These are phyloP conservation scores for Boletus patriciae DNA, from an alignment of 768 basidiomycete species.

Conservation along the genomic window DNA sequence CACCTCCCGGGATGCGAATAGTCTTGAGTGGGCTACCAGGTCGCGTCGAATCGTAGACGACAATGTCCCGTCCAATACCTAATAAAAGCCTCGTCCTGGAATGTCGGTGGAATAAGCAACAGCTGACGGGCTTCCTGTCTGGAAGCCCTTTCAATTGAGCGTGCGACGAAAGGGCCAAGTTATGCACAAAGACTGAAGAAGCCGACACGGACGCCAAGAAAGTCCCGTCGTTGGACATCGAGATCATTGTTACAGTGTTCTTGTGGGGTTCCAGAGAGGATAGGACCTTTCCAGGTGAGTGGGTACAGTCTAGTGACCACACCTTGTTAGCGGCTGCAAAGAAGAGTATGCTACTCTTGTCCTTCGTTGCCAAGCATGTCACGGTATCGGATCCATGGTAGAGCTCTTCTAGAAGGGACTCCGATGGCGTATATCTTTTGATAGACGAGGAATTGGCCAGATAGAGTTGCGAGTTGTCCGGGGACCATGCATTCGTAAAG, in stretches of 20 bases:
- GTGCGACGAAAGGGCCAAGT: slow-evolving; percentile 54
- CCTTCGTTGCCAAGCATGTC: slow-evolving; percentile 34
- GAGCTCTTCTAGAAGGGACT: slow-evolving; percentile 45
- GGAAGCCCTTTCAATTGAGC: slow-evolving; percentile 56
- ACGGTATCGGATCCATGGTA: slow-evolving; percentile 34
- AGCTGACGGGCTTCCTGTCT: slow-evolving; percentile 38
- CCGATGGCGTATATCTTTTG: slow-evolving; percentile 51
- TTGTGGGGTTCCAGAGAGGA: slow-evolving; percentile 57
- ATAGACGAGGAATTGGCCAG: slow-evolving; percentile 49
- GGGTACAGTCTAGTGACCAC: slow-evolving; percentile 50
- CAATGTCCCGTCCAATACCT: slow-evolving; percentile 48
- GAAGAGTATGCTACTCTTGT: slow-evolving; percentile 43
- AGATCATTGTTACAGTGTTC: slow-evolving; percentile 48
- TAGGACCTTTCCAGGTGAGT: slow-evolving; percentile 38
- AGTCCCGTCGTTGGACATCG: slow-evolving; percentile 57
- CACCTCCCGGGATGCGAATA: slow-evolving; percentile 48
- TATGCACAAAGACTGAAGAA: slow-evolving; percentile 56
- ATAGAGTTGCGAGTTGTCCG: slow-evolving; percentile 55
- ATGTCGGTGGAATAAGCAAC: slow-evolving; percentile 64
- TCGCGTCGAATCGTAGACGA: slow-evolving; percentile 62
- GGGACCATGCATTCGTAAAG: slow-evolving; percentile 47
- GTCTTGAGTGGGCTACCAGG: slow-evolving; percentile 56
- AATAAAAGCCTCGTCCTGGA: slow-evolving; percentile 60
- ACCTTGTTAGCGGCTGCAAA: slow-evolving; percentile 48
- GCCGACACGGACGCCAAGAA: slow-evolving; percentile 58